Evolutionary conservation across 306 rosid species (phyloP).

Genomic region (Ceratonia siliqua): DNA sequence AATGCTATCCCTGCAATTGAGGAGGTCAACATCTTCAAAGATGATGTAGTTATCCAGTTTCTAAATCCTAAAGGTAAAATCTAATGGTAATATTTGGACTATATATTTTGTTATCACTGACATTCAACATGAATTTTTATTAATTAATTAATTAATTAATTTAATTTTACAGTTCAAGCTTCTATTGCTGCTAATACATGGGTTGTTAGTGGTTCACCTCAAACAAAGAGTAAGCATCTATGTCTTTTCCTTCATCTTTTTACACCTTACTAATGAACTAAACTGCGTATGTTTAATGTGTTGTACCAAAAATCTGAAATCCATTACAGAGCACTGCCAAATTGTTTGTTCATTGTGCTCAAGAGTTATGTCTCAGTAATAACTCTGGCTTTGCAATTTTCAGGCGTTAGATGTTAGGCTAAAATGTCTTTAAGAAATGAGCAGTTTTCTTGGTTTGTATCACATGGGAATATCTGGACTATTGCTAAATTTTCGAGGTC

Average conservation of each 20-base stretch:
- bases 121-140: not conserved
- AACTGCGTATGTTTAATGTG: not conserved
- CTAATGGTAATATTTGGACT: not conserved
- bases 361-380: not conserved
- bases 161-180: slow-evolving; percentile 86
- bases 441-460: too few relatives aligned
- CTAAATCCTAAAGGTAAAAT: slow-evolving; percentile 77
- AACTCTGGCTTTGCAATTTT: not conserved
- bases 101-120: not conserved
- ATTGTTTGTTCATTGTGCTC: too few relatives aligned
- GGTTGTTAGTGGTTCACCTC: slow-evolving; percentile 97
- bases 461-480: too few relatives aligned
- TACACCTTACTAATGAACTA: not conserved
- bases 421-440: not conserved
- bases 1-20: slow-evolving; percentile 94
- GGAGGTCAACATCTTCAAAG: slow-evolving; percentile 95
- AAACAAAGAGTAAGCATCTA: slow-evolving; percentile 76
- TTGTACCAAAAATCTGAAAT: too few relatives aligned
- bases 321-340: too few relatives aligned
- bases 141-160: too few relatives aligned
- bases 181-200: slow-evolving; percentile 97
- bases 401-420: not conserved
- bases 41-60: slow-evolving; percentile 92
- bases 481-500: not conserved
- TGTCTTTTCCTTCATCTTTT: not conserved